Percentiles rank a stretch among this genome's conserved stretches.
Evolutionary conservation across 2,329 filamentous ascomycete species (phyloP).

Genomic region (Phaeophleospora eucalypticola): DNA sequence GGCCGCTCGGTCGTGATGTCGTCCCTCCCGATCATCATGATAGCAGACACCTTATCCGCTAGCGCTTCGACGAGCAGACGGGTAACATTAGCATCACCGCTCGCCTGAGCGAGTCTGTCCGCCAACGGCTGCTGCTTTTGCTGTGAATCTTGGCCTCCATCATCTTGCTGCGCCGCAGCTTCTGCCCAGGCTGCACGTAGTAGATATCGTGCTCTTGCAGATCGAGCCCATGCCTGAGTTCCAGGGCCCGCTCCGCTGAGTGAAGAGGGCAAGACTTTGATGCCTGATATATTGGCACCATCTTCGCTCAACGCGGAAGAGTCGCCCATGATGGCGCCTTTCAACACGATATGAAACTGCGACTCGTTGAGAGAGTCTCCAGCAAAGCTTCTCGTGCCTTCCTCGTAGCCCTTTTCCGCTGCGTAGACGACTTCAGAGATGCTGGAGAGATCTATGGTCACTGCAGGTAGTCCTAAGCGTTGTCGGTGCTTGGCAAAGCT

Average conservation of each 20-base stretch:
- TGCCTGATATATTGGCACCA: not conserved
- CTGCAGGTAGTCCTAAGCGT: constrained; percentile 39
- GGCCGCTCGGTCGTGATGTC: not conserved
- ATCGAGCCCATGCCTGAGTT: no score
- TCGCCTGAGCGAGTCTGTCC: no score
- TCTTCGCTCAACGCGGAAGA: not conserved
- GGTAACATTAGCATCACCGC: no score
- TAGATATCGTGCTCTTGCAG: no score
- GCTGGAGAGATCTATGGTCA: constrained; percentile 51
- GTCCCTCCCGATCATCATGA: no score
- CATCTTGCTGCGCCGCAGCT: no score
- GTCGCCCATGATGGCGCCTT: constrained; percentile 5
- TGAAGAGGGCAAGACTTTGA: not conserved
- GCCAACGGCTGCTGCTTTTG: no score
- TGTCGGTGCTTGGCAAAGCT: constrained; percentile 33
- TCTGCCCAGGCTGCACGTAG: no score
- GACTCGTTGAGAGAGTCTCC: not conserved
- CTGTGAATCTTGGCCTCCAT: no score
- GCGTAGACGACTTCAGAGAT: constrained; percentile 43
- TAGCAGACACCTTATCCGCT: no score
- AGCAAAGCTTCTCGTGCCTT: not conserved
- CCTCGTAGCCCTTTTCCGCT: not conserved
- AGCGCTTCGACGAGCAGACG: no score
- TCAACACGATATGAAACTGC: constrained; percentile 1
- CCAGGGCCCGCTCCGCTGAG: no score